Base-by-base conservation (phyloP, 2,329 filamentous ascomycete species). In the Curvularia hawaiiensis region DNA sequence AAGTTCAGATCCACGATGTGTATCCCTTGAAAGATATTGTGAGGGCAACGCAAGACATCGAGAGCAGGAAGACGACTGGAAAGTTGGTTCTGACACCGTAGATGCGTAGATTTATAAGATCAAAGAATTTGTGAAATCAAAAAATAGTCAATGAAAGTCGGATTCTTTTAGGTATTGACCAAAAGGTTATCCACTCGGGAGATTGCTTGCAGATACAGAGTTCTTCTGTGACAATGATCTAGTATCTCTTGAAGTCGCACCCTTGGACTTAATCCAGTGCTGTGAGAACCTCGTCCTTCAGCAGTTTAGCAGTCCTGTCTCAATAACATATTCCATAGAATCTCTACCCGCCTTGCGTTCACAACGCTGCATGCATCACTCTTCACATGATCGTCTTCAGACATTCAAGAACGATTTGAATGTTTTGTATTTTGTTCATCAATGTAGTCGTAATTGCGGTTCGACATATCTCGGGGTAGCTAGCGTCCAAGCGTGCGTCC, bases 41-140 rank as follows among this genome's bases (percentile, higher is more conserved):
- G 35, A 80, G 84, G 66, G 92, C 91, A 12, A 92, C 96, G 62
- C 77, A 79, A 48, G 82, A 97, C 75, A 82, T 97, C 44, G 90
- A 96, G 77, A 85, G 90, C 41, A 83, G 92, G 67, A 91, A 89
- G 81, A 95, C 91, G 2, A 91, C 87, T 11, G 93, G 93, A 18
- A 97, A 97, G 80, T 76, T 96, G 61, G 75, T 97, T 54, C 75
- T 97, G 69, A 88, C 88, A 78, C 83, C 86, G 46, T 88, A 49
- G 51, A 46, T 47, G 35, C 1, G 24, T 16, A 26, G 41, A 44
- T 12, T 4, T 12, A 22, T 22, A 18, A 22, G 39, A 20, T 41
- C 11, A 18, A 28, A n/a, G 18, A 28, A 22, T 24, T 24, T 22
- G 18, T 6, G 30, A 48, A 38, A 26, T 18, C 11, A 11, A 20